Evolutionary conservation across 2,329 filamentous ascomycete species (phyloP), one percentile per base, ranked within the genome.

Genomic region (Penicillium brasilianum): DNA sequence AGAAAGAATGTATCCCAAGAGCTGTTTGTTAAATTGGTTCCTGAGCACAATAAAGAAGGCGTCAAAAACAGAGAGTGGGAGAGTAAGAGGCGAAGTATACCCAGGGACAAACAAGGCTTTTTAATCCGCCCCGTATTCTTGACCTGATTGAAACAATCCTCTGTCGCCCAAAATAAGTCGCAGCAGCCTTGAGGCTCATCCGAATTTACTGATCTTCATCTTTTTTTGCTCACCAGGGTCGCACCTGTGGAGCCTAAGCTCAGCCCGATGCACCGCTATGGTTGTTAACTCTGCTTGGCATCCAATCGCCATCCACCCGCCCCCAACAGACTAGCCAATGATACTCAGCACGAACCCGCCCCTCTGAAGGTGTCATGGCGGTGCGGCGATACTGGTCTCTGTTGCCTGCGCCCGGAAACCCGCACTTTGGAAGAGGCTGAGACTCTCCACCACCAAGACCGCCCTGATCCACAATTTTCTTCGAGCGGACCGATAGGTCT

Each of bases 221-320:
- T 20, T 22, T 34, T 34, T 34, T 13, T 20, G 14, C 48, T 22
- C 50, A 25, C 50, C 6, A 53, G 50, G 34, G 50, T 53, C 50
- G 1, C 11, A 36, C 49, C 36, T 34, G 50, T 53, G 50, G 50
- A 39, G 18, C 36, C 36, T 18, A 25, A 18, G 20, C 32, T 37
- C 36, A n/a, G 50, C 36, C 34, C 1, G 36, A 39, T 37, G 36
- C 25, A 28, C 6, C 46, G 32, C 57, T 62, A 46, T 58, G 30
- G n/a, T 2, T 36, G 32, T 51, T 37, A 51, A 36, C 39, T 36
- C 55, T 56, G 55, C 50, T 18, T 0, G 6, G 34, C 44, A 7
- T 30, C 64, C 64, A 66, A 66, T 66, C 20, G 51, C 25, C 1
- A 13, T 22, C 34, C 25, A 22, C 9, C 34, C 44, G 64, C 59